Evolutionary conservation across 768 basidiomycete species (phyloP), one percentile per base, ranked within the genome.

Genomic region (Leccinum rimulosum): DNA sequence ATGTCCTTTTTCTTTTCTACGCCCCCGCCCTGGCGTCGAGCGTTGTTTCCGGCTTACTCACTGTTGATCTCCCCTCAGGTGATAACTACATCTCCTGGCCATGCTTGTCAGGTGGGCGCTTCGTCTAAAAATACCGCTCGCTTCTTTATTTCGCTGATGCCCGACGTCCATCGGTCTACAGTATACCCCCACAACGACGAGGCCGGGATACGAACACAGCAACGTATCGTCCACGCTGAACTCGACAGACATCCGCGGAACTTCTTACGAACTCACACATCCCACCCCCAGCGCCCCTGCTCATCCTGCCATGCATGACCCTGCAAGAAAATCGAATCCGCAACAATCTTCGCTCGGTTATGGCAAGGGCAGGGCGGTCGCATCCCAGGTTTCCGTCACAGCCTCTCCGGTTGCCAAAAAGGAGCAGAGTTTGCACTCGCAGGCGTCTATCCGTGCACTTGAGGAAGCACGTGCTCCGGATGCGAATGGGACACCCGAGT

Each of bases 31-130:
- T 50, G 53, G 17, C 33, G 9, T 45, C 51, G 12, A 30, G n/a
- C 47, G 40, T 14, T n/a, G 12, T 35, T 35, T n/a, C 22, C 28
- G 40, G 40, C n/a, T 19, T 43, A 53, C 52, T n/a, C 31, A 50
- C 55, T 35, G 22, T 19, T 35, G 7, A 49, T 47, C 25, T n/a
- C n/a, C 25, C 17, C 1, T 3, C 64, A 91, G 89, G 80, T 86
- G 43, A 73, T 89, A 8, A 60, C 83, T 6, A 91, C 86, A 6
- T 72, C 87, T 0, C 89, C 91, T 40, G 91, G 91, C 15, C 78
- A 80, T 64, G 90, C 90, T 6, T 73, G 70, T 73, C 79, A 90
- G 64, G 89, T 90, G 71, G 57, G 85, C 75, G 2, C 35, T 38
- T 22, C 54, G 17, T 50, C 35, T 7, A 27, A 56, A 51, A 30